Conservation (phyloP, 305 asterid genomes). For the Plantago rigida region DNA sequence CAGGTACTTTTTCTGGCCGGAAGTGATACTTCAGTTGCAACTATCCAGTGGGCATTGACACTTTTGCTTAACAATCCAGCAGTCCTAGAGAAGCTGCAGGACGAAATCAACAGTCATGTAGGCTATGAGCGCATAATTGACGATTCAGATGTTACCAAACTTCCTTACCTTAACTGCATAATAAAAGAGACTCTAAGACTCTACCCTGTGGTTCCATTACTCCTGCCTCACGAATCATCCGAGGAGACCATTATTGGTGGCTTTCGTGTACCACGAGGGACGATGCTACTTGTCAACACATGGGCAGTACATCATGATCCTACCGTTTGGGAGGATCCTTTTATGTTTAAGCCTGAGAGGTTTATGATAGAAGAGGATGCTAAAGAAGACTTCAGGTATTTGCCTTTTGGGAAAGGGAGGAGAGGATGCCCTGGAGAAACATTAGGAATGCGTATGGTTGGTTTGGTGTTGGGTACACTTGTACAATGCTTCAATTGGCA, state of each 20-base stretch:
- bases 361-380: not conserved
- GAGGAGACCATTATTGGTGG: not conserved
- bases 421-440: conserved; percentile 17
- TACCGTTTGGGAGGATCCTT: not conserved
- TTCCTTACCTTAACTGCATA: not conserved
- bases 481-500: conserved; percentile 25
- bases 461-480: conserved; percentile 7
- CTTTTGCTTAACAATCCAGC: conserved; percentile 6
- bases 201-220: not conserved
- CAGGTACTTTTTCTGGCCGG: not conserved
- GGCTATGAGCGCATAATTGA: not conserved
- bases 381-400: not conserved
- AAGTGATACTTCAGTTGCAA: not conserved
- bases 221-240: conserved; percentile 1
- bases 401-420: conserved; percentile 19
- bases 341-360: conserved; percentile 15
- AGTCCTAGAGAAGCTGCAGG: not conserved
- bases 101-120: not conserved
- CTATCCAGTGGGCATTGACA: not conserved
- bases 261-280: not conserved
- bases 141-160: not conserved
- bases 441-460: conserved; percentile 8
- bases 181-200: conserved; percentile 1
- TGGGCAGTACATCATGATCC: conserved; percentile 18
- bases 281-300: conserved; percentile 9